Evolutionary conservation across 2,329 filamentous ascomycete genomes (phyloP).

Genomic region (Aschersonia sp.): DNA sequence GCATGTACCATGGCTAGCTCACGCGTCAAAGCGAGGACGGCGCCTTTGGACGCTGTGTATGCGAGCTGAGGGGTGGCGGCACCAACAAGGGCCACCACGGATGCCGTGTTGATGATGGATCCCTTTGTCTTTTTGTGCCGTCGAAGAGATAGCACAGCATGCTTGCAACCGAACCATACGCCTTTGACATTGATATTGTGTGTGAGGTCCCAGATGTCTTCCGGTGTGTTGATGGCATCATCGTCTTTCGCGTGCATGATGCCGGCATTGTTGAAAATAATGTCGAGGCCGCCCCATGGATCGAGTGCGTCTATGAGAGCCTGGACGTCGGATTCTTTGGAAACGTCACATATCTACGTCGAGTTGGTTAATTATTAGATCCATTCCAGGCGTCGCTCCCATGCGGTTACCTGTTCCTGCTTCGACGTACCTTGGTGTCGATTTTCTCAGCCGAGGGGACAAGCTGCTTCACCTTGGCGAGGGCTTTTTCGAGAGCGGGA

Average conservation of each 20-base stretch:
- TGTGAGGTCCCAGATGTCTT: constrained; percentile 88
- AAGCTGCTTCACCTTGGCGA: constrained; percentile 60
- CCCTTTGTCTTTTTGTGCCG: constrained; percentile 65
- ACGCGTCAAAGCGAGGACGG: constrained; percentile 77
- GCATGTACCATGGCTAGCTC: constrained; percentile 89
- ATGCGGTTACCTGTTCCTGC: not conserved
- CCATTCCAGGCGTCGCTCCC: not conserved
- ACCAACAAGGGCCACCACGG: constrained; percentile 75
- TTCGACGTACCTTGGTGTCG: constrained; percentile 36
- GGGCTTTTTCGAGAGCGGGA: constrained; percentile 61
- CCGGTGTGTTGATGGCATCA: constrained; percentile 70
- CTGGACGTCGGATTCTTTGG: constrained; percentile 68
- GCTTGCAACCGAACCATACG: constrained; percentile 93
- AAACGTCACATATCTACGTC: constrained; percentile 51
- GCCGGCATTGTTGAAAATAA: constrained; percentile 95
- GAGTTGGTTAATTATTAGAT: not conserved
- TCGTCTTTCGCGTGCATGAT: constrained; percentile 85
- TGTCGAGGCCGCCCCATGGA: constrained; percentile 72
- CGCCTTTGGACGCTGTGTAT: constrained; percentile 89
- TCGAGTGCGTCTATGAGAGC: constrained; percentile 63
- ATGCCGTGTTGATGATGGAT: constrained; percentile 86
- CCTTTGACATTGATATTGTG: constrained; percentile 95
- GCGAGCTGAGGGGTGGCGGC: constrained; percentile 80
- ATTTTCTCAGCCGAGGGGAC: constrained; percentile 47
- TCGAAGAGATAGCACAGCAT: constrained; percentile 70